phyloP scores from a whole-genome alignment of 148 eudicot genomes.

The Diospyros kaki region DNA sequence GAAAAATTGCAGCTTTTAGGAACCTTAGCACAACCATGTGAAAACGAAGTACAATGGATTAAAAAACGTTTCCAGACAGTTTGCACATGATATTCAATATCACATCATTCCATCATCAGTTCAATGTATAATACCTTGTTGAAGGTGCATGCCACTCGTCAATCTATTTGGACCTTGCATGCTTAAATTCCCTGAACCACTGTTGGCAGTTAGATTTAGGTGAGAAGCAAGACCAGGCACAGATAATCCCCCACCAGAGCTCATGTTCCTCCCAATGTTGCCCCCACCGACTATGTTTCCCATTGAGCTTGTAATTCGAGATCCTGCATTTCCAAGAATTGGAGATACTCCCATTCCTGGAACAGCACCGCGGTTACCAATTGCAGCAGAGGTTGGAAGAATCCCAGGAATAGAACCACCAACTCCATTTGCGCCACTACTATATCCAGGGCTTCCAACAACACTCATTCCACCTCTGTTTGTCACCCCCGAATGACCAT shows the following conservation, averaged over 20 bases:
- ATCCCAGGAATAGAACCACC: conserved; percentile 98
- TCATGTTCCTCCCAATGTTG: conserved; percentile 74
- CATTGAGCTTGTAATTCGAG: conserved; percentile 76
- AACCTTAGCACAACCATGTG: background rate
- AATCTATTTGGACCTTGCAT: conserved; percentile 85
- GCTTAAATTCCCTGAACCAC: conserved; percentile 79
- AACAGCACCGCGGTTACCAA: conserved; percentile 80
- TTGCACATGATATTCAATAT: conserved; percentile 1
- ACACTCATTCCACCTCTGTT: conserved; percentile 93
- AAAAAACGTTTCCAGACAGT: conserved; percentile 2
- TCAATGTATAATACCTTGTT: conserved; percentile 65
- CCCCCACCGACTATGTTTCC: conserved; percentile 83
- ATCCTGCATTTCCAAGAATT: conserved; percentile 73
- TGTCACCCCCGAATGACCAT: conserved; percentile 87
- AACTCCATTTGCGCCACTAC: conserved; percentile 64
- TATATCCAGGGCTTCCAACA: conserved; percentile 88
- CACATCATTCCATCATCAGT: conserved; percentile 4
- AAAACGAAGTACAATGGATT: background rate
- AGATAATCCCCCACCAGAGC: conserved; percentile 87
- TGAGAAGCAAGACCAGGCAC: conserved; percentile 87
- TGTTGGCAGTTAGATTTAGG: conserved; percentile 64
- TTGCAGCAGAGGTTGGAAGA: conserved; percentile 82
- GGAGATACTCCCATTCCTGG: conserved; percentile 84
- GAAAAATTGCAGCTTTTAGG: background rate
- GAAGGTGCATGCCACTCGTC: conserved; percentile 79